Percentiles rank a stretch among this genome's conserved stretches.
Conservation (phyloP, 805 yeast genomes). For the Yarrowia sp. region DNA sequence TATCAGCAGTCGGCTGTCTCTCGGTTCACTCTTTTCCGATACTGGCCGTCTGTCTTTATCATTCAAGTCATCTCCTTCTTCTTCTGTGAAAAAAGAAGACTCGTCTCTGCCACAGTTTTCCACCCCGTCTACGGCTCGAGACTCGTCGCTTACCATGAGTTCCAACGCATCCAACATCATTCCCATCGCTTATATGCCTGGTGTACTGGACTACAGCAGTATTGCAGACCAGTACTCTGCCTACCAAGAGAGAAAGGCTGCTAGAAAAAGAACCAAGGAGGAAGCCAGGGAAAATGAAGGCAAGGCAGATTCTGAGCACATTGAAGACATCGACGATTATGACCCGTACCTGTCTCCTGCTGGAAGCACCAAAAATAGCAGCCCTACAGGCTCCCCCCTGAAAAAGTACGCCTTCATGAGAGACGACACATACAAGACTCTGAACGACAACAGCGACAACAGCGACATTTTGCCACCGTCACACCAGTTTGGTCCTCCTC, state of each 20-base stretch:
- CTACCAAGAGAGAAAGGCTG: conserved; percentile 15
- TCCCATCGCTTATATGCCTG: conserved; percentile 93
- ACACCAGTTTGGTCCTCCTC: not conserved
- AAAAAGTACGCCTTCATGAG: not conserved
- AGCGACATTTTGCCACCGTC: no score
- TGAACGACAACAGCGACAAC: no score
- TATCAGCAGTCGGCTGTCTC: not conserved
- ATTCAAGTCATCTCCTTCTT: conserved; percentile 8
- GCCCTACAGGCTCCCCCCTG: not conserved
- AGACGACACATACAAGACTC: no score
- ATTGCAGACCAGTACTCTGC: conserved; percentile 18
- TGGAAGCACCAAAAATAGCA: not conserved
- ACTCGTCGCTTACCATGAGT: conserved; percentile 24
- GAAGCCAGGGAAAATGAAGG: not conserved
- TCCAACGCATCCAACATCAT: conserved; percentile 86
- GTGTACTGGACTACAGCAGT: conserved; percentile 56
- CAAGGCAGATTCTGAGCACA: not conserved
- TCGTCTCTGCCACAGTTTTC: not conserved
- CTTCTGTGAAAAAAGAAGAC: conserved; percentile 1
- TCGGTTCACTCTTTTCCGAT: conserved; percentile 13
- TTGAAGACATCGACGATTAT: not conserved
- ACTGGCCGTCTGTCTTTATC: conserved; percentile 6
- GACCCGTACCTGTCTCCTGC: conserved; percentile 3
- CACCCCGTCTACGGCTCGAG: not conserved
- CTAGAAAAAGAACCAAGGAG: not conserved